A percentile compares a stretch with the other conserved stretches of the same genome.
phyloP scores from a whole-genome alignment of 176 grass and related monocot genomes.

The Stipa capillata region DNA sequence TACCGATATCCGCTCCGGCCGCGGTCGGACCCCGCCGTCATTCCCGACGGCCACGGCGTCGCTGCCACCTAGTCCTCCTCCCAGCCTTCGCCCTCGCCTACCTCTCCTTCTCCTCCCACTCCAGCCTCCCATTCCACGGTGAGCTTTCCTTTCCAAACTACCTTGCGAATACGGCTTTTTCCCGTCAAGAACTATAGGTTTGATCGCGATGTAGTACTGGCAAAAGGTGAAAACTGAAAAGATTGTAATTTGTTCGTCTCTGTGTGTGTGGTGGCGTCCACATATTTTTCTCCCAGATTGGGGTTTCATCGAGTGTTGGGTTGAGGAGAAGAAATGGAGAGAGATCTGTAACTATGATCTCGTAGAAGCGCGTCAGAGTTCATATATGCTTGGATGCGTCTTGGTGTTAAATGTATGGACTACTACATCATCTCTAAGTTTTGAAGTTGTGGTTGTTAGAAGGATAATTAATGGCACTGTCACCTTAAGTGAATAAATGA shows the following conservation, averaged over 20 bases:
- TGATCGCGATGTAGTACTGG: neutral
- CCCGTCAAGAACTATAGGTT: neutral
- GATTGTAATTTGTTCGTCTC: neutral
- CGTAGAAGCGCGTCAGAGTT: neutral
- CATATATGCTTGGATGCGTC: neutral
- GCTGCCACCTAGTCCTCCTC: conserved; percentile 26
- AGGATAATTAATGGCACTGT: neutral
- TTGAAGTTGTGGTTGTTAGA: neutral
- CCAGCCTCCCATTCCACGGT: conserved; percentile 54
- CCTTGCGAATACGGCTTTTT: neutral
- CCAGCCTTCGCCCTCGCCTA: conserved; percentile 36
- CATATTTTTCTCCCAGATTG: neutral
- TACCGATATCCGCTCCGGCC: conserved; percentile 5
- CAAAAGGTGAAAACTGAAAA: neutral
- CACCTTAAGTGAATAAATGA: neutral
- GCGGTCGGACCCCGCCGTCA: conserved; percentile 24
- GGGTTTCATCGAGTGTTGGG: neutral
- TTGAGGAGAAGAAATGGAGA: neutral
- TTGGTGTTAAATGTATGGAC: neutral
- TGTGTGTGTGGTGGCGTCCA: neutral
- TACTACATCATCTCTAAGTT: neutral
- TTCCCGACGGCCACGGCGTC: conserved; percentile 25
- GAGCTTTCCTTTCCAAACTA: neutral
- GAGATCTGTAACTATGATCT: neutral
- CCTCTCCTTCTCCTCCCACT: conserved; percentile 49